Evolutionary conservation across 2,329 filamentous ascomycete genomes (phyloP).

Genomic region (Stagonosporopsis tanaceti): DNA sequence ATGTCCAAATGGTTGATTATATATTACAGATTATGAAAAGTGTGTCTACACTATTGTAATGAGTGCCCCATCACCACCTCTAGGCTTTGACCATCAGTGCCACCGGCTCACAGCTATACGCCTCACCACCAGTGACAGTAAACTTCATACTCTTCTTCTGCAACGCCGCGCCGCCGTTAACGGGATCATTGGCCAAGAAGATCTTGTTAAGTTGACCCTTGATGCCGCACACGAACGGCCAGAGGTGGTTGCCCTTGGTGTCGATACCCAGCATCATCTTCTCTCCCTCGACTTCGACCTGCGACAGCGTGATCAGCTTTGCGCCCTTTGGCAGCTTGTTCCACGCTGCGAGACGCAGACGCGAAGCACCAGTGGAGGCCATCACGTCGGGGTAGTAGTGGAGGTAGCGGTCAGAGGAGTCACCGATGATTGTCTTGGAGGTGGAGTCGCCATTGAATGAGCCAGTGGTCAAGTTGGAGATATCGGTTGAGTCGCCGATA

Average conservation of each 20-base stretch:
- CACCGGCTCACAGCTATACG: slow-evolving; percentile 18
- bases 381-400: slow-evolving; percentile 16
- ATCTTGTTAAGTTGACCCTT: slow-evolving; percentile 17
- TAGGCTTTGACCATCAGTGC: slow-evolving; percentile 13
- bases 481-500: slow-evolving; percentile 9
- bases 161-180: not conserved
- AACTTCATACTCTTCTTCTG: slow-evolving; percentile 16
- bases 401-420: slow-evolving; percentile 13
- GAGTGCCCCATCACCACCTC: not conserved
- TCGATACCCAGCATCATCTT: slow-evolving; percentile 19
- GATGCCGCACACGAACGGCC: slow-evolving; percentile 19
- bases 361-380: slow-evolving; percentile 10
- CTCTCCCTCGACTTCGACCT: slow-evolving; percentile 12
- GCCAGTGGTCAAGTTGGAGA: slow-evolving; percentile 10
- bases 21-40: slow-evolving; percentile 3
- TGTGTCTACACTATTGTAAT: slow-evolving; percentile 2
- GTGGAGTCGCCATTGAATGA: slow-evolving; percentile 11
- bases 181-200: slow-evolving; percentile 12
- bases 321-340: slow-evolving; percentile 16
- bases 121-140: slow-evolving; percentile 16
- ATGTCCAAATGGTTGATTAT: not conserved
- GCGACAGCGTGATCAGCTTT: slow-evolving; percentile 14
- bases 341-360: slow-evolving; percentile 11
- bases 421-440: slow-evolving; percentile 15
- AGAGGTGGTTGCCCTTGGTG: slow-evolving; percentile 12